Conservation (phyloP, 768 basidiomycete species). For the Ramaria rubella region DNA sequence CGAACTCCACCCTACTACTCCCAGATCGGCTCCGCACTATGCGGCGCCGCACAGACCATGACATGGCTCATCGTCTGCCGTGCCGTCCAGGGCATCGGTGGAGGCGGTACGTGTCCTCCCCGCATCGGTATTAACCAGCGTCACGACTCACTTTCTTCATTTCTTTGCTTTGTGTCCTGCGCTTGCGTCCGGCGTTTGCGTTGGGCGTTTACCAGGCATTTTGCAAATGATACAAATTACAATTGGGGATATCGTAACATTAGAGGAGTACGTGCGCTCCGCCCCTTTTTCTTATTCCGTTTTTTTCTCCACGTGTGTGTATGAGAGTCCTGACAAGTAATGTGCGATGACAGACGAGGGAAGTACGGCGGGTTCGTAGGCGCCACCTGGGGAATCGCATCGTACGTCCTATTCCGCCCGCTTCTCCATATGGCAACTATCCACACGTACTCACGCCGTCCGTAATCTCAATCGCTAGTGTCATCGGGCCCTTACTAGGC, state of each 20-base stretch:
- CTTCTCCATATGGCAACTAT: neutral
- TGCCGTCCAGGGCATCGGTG: constrained; percentile 79
- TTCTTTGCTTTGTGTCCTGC: neutral
- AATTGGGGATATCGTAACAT: constrained; percentile 75
- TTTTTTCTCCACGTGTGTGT: neutral
- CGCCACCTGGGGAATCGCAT: constrained; percentile 73
- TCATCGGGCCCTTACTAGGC: constrained; percentile 74
- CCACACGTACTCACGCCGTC: no score
- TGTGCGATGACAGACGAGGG: constrained; percentile 73
- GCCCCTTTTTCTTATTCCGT: no score
- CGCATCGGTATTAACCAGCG: neutral
- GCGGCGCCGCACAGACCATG: constrained; percentile 75
- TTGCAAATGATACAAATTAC: constrained; percentile 58
- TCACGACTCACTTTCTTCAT: neutral
- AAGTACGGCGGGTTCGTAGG: constrained; percentile 70
- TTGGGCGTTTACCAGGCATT: neutral
- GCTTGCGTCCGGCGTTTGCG: neutral
- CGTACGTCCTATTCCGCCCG: constrained; percentile 22
- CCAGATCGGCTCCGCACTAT: constrained; percentile 72
- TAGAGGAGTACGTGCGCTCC: constrained; percentile 56
- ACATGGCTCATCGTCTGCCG: constrained; percentile 70
- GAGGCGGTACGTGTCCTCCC: constrained; percentile 42
- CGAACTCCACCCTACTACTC: no score
- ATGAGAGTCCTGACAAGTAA: no score
- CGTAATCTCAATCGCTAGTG: no score